Evolutionary conservation across 768 basidiomycete genomes (phyloP).

Genomic region (Suillus ampliporus): DNA sequence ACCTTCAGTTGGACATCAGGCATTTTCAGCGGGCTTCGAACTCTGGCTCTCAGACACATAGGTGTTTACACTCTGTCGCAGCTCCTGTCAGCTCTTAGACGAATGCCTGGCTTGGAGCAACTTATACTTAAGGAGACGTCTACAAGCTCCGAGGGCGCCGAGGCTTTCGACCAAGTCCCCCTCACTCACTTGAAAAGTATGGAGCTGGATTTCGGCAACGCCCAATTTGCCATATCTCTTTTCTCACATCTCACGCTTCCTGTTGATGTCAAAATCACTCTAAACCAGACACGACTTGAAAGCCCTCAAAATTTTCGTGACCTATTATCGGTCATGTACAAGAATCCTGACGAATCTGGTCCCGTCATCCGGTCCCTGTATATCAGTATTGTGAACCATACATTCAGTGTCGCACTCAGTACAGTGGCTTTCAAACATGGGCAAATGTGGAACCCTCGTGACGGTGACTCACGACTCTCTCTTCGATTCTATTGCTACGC

Average conservation of each 20-base stretch:
- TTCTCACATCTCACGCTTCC: neutral
- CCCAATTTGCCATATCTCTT: neutral
- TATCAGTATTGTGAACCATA: neutral
- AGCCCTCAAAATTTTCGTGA: neutral
- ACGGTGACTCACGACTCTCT: neutral
- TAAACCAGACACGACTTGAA: neutral
- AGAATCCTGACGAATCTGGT: neutral
- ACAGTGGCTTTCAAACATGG: neutral
- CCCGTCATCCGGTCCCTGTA: neutral
- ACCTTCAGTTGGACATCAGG: slow-evolving; percentile 40
- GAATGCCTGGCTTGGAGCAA: slow-evolving; percentile 32
- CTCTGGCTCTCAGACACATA: slow-evolving; percentile 37
- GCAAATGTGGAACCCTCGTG: neutral
- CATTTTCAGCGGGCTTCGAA: slow-evolving; percentile 35
- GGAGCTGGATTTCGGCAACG: neutral
- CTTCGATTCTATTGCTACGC: neutral
- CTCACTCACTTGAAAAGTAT: neutral
- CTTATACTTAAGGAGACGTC: neutral
- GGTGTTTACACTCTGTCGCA: slow-evolving; percentile 25
- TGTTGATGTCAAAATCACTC: neutral
- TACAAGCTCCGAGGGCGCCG: neutral
- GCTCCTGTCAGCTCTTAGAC: slow-evolving; percentile 36
- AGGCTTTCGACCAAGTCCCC: neutral
- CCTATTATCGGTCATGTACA: neutral
- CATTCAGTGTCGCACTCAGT: neutral